Evolutionary conservation across 164 flowering plant species (phyloP).

Genomic region (Tinospora cordifolia): DNA sequence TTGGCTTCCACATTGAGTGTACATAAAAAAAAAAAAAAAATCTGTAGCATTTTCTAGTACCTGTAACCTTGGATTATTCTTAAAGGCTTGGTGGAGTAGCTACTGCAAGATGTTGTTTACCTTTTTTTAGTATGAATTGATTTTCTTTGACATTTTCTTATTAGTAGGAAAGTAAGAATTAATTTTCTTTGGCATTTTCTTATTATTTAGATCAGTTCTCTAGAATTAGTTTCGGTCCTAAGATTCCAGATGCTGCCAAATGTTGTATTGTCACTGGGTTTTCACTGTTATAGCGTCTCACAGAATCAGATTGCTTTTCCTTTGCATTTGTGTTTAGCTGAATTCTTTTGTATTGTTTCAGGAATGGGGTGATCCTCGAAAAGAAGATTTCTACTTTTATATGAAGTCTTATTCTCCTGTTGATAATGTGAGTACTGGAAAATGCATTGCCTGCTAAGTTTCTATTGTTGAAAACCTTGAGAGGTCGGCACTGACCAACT

Average conservation of each 20-base stretch:
- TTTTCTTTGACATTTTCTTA: neutral
- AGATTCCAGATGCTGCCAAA: neutral
- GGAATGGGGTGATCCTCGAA: slow-evolving; percentile 92
- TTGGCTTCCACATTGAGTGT: no score
- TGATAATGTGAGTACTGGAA: slow-evolving; percentile 48
- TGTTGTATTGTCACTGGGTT: neutral
- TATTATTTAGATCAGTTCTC: neutral
- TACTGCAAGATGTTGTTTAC: no score
- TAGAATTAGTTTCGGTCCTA: neutral
- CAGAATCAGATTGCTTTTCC: neutral
- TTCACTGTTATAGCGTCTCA: neutral
- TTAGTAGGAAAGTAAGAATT: neutral
- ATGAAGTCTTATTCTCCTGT: slow-evolving; percentile 89
- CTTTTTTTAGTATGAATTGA: neutral
- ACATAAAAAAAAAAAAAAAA: no score
- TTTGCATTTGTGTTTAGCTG: neutral
- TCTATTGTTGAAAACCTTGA: neutral
- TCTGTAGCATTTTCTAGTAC: no score
- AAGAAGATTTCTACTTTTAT: slow-evolving; percentile 65
- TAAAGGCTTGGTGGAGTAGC: no score
- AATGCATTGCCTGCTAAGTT: neutral
- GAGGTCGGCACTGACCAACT: neutral
- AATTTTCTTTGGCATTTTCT: neutral
- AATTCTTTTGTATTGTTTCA: slow-evolving; percentile 23
- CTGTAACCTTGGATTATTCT: no score